phyloP scores from a whole-genome alignment of 345 rosid species.

The Sisymbrium altissimum region DNA sequence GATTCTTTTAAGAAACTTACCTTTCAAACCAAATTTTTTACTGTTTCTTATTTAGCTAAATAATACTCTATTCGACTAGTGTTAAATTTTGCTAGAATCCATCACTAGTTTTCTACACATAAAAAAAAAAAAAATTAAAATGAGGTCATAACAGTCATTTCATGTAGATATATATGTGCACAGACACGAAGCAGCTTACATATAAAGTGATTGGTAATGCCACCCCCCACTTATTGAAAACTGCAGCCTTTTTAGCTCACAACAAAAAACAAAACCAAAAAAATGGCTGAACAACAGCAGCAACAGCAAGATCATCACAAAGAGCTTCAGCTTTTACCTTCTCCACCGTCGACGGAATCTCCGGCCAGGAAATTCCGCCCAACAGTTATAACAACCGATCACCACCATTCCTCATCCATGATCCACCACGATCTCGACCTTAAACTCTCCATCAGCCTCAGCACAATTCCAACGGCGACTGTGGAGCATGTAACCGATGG shows the following conservation, averaged over 20 bases:
- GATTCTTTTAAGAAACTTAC: not conserved
- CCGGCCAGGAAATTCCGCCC: conserved; percentile 15
- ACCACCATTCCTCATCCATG: conserved; percentile 32
- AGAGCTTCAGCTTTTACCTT: conserved; percentile 83
- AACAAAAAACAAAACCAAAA: conserved; percentile 10
- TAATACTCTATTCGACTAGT: too few species aligned
- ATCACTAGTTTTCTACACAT: not conserved
- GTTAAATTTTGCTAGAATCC: not conserved
- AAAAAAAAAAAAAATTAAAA: not conserved
- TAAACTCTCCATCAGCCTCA: conserved; percentile 78
- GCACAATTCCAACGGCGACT: conserved; percentile 41
- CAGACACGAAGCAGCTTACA: conserved; percentile 33
- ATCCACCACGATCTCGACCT: conserved; percentile 70
- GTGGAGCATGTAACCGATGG: conserved; percentile 33
- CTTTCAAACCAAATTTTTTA: too few species aligned
- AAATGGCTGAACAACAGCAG: conserved; percentile 25
- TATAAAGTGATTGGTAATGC: conserved; percentile 33
- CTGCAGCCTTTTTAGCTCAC: conserved; percentile 22
- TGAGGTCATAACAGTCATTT: not conserved
- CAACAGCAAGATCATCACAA: conserved; percentile 48
- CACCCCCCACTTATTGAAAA: conserved; percentile 27
- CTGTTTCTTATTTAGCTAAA: too few species aligned
- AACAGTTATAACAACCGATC: conserved; percentile 15
- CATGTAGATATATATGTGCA: not conserved
- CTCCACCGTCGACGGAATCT: conserved; percentile 35